Evolutionary conservation across 805 yeast genomes (phyloP).

Genomic region (Ogataea pini): DNA sequence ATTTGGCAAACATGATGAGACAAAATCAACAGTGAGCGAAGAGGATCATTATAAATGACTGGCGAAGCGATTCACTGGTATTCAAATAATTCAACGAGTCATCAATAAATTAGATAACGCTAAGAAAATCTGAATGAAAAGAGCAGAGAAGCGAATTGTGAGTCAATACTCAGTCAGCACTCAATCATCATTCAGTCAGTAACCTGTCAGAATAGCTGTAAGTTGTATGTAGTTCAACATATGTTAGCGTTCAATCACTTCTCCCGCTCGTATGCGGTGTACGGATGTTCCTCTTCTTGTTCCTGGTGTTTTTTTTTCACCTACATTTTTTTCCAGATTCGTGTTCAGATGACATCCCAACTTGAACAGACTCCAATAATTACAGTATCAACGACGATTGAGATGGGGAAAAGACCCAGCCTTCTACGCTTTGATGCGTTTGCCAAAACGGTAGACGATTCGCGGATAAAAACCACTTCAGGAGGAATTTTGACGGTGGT

Average conservation of each 20-base stretch:
- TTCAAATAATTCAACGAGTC: not conserved
- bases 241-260: too few relatives aligned
- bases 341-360: too few relatives aligned
- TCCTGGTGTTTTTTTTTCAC: too few relatives aligned
- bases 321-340: too few relatives aligned
- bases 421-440: constrained; percentile 81
- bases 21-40: constrained; percentile 25
- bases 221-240: too few relatives aligned
- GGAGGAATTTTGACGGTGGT: constrained; percentile 87
- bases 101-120: not conserved
- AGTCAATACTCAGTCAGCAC: too few relatives aligned
- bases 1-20: constrained; percentile 38
- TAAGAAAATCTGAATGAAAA: not conserved
- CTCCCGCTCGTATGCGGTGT: too few relatives aligned
- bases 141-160: not conserved
- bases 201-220: too few relatives aligned
- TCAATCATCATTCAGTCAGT: too few relatives aligned
- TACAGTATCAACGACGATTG: not conserved
- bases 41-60: not conserved
- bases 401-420: constrained; percentile 34
- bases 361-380: too few relatives aligned
- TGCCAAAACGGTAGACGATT: constrained; percentile 92
- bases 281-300: too few relatives aligned
- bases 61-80: not conserved
- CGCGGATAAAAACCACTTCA: constrained; percentile 79